Conservation (phyloP, 2,329 filamentous ascomycete species). For the Fonsecaea multimorphosa region DNA sequence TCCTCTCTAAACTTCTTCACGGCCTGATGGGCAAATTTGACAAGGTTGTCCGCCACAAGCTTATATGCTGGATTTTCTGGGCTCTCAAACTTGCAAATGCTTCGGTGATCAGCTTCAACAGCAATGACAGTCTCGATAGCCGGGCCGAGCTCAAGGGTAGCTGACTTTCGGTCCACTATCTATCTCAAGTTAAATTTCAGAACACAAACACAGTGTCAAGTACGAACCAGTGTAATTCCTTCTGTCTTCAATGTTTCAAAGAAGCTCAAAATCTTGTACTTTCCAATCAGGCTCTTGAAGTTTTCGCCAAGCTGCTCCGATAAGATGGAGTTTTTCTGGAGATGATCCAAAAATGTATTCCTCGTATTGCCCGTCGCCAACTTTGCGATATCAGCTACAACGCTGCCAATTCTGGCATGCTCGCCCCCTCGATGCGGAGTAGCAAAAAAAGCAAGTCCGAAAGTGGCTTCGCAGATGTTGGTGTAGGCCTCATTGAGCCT, state of each 20-base stretch:
- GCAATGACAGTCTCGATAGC: conserved; percentile 33
- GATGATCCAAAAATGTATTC: neutral
- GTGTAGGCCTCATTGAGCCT: conserved; percentile 20
- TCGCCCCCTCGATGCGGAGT: conserved; percentile 41
- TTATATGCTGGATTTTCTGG: conserved; percentile 19
- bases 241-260: neutral
- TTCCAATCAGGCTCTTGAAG: neutral
- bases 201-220: no score
- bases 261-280: neutral
- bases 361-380: neutral
- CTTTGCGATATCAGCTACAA: conserved; percentile 37
- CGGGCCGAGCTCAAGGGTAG: conserved; percentile 15
- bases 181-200: neutral
- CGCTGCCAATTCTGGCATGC: conserved; percentile 30
- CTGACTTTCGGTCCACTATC: neutral
- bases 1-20: no score
- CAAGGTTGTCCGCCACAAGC: conserved; percentile 2
- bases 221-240: neutral
- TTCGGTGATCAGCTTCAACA: conserved; percentile 36
- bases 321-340: neutral
- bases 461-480: conserved; percentile 35
- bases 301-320: neutral
- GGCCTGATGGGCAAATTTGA: neutral
- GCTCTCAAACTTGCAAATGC: conserved; percentile 35
- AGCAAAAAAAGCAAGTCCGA: conserved; percentile 40